phyloP scores from a whole-genome alignment of 2,329 filamentous ascomycete genomes.

The Aureobasidium sp. region DNA sequence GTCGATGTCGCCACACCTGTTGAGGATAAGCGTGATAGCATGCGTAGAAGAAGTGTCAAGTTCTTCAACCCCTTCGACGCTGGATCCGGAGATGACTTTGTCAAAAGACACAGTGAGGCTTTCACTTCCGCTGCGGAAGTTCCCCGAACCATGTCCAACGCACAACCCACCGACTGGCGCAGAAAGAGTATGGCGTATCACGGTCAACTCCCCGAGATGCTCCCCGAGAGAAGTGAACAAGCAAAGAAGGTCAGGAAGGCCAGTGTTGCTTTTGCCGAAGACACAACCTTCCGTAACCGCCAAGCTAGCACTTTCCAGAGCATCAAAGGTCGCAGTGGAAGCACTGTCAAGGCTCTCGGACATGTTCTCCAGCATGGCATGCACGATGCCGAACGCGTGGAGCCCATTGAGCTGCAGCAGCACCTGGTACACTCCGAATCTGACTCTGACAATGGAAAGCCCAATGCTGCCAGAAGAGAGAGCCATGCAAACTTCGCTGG shows the following conservation, averaged over 20 bases:
- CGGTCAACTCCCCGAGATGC: not conserved
- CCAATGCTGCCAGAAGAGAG: not conserved
- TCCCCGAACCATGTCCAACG: not conserved
- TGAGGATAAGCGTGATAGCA: not conserved
- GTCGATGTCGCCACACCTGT: not conserved
- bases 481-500: constrained; percentile 4
- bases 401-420: not conserved
- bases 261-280: not conserved
- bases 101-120: not conserved
- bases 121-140: not conserved
- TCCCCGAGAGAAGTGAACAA: not conserved
- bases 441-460: not conserved
- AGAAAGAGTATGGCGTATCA: constrained; percentile 4
- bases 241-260: not conserved
- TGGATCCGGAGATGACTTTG: not conserved
- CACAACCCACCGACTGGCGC: constrained; percentile 5
- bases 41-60: constrained; percentile 6
- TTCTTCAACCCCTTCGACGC: constrained; percentile 5
- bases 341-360: constrained; percentile 1
- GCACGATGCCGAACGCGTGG: not conserved
- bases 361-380: not conserved
- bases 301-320: constrained; percentile 6
- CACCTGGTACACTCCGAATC: not conserved
- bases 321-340: not conserved
- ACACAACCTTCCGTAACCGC: not conserved